Conservation (phyloP, 164 flowering plant genomes). For the Chloranthus sessilifolius region DNA sequence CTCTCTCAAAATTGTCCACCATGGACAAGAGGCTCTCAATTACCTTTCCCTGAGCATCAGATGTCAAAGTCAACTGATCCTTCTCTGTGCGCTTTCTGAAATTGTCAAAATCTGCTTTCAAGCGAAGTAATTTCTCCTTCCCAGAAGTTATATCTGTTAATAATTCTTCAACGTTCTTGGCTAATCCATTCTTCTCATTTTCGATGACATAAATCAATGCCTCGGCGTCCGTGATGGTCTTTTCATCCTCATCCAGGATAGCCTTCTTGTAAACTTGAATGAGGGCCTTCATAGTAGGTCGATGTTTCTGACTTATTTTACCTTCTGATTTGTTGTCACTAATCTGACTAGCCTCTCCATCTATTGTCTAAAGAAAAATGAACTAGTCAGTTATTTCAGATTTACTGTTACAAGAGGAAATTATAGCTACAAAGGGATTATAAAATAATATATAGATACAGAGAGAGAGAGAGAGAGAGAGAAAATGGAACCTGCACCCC, state of each 20-base stretch:
- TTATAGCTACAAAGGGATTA: not conserved
- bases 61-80: conserved; percentile 48
- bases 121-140: conserved; percentile 61
- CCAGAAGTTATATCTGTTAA: conserved; percentile 55
- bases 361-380: conserved; percentile 6
- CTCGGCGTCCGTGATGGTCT: conserved; percentile 48
- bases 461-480: no score
- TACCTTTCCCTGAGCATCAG: conserved; percentile 67
- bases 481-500: no score
- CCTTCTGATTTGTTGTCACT: conserved; percentile 21
- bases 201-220: conserved; percentile 36
- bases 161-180: conserved; percentile 42
- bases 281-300: conserved; percentile 30
- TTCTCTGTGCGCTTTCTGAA: conserved; percentile 77
- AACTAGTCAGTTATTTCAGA: not conserved
- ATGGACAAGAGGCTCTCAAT: conserved; percentile 78
- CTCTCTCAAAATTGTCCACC: conserved; percentile 93
- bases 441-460: no score
- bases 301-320: conserved; percentile 12
- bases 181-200: conserved; percentile 51
- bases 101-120: conserved; percentile 95
- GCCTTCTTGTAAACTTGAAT: conserved; percentile 63
- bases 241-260: conserved; percentile 42
- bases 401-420: not conserved
- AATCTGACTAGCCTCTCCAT: conserved; percentile 18